phyloP scores from a whole-genome alignment of 2,329 filamentous ascomycete species.

The Colletotrichum ledebouriae region DNA sequence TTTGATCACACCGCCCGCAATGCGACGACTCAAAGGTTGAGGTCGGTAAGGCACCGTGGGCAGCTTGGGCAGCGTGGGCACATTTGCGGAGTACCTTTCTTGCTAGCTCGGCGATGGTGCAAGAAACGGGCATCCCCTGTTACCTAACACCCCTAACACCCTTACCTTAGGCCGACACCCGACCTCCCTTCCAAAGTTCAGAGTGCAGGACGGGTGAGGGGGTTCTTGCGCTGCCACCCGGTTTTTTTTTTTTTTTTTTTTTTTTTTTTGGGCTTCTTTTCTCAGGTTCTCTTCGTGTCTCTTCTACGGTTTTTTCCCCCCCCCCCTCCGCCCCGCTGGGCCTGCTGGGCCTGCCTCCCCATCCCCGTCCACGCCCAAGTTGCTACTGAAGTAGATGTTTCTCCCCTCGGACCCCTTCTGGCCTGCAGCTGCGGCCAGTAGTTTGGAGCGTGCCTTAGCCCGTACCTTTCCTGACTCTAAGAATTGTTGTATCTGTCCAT shows the following conservation, averaged over 20 bases:
- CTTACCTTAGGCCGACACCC: not conserved
- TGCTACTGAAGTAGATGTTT: not conserved
- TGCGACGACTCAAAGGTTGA: slow-evolving; percentile 6
- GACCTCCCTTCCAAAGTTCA: slow-evolving; percentile 26
- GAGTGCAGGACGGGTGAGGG: not conserved
- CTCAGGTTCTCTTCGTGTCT: not conserved
- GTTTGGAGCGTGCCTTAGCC: slow-evolving; percentile 12
- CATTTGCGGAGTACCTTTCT: slow-evolving; percentile 12
- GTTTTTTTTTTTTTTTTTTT: slow-evolving; percentile 12
- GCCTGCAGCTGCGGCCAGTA: slow-evolving; percentile 18
- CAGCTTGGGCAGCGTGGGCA: not conserved
- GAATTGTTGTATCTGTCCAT: not conserved
- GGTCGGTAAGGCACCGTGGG: slow-evolving; percentile 17
- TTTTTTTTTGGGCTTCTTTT: not conserved
- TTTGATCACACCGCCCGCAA: slow-evolving; percentile 39
- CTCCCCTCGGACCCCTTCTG: not conserved
- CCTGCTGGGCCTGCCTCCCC: not conserved
- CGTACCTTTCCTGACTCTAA: not conserved
- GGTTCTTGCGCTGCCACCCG: not conserved
- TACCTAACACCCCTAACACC: not conserved
- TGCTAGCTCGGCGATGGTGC: slow-evolving; percentile 22
- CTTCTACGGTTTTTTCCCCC: not conserved
- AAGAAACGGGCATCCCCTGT: slow-evolving; percentile 32
- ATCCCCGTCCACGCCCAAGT: not conserved
- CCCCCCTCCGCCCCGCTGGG: too few relatives aligned